These are phyloP conservation scores for Pythium myriotylum DNA, from an alignment of 352 stramenopile genomes.

Conservation along the genomic window DNA sequence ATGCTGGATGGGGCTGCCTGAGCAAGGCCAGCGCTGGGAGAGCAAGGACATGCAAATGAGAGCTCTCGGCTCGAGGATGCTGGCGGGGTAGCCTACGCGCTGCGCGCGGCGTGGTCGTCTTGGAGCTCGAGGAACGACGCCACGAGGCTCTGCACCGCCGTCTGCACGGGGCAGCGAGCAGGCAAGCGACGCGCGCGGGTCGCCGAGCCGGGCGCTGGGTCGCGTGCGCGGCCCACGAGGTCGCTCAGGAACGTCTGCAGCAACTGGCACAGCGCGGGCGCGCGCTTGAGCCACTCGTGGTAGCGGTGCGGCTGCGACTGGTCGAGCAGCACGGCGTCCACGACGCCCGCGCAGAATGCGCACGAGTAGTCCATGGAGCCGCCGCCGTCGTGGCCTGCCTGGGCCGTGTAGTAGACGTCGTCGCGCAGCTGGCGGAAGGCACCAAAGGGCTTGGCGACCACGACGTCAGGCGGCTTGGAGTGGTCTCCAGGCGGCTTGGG, in stretches of 20 bases:
- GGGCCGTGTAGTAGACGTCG: constrained; percentile 10
- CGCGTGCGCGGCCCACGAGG: constrained; percentile 1
- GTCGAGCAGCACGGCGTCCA: constrained; percentile 14
- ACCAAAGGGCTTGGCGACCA: not conserved
- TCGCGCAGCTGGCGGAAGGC: constrained; percentile 18
- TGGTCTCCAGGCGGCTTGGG: not conserved
- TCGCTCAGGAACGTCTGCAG: constrained; percentile 7
- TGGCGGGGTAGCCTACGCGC: no score
- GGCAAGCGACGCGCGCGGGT: not conserved
- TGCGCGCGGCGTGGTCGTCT: not conserved
- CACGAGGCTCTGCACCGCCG: constrained; percentile 3
- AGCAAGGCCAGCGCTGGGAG: no score
- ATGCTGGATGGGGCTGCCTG: no score
- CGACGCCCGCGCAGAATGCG: constrained; percentile 14
- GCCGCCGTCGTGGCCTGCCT: constrained; percentile 2
- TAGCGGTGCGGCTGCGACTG: constrained; percentile 17
- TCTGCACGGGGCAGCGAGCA: constrained; percentile 12
- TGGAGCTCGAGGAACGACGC: constrained; percentile 9
- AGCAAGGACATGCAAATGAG: no score
- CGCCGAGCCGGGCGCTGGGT: no score
- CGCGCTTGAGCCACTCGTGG: constrained; percentile 11
- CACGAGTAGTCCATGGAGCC: constrained; percentile 2
- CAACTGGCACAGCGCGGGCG: not conserved
- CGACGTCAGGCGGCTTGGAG: not conserved
- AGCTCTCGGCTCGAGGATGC: no score